Base-by-base conservation (phyloP, 495 filamentous ascomycete genomes). In the Neurospora africana region DNA sequence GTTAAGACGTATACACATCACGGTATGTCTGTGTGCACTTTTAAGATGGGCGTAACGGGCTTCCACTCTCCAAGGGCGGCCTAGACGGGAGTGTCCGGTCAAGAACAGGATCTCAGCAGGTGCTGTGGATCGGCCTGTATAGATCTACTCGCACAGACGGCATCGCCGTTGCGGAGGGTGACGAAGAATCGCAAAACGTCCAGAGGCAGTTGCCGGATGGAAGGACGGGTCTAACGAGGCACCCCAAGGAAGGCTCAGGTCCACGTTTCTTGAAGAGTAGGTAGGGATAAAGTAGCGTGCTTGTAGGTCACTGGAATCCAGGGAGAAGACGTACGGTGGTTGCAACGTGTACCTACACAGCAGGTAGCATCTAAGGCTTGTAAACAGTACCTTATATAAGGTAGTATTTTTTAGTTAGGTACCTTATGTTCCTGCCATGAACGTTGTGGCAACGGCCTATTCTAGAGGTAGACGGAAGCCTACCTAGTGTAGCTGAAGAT, bases 1-100 rank as follows among this genome's bases (percentile, higher is more conserved):
- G 35, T 41, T 41, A 61, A 30, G 38, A 38, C 23, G 27, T 35
- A 61, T 35, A 23, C 30, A 72, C 72, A 74, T 74, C 38, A 67
- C 72, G 72, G 53, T n/a, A 27, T 71, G 65, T 68, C 35, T n/a
- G 53, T 15, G 15, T 41, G 40, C 69, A 71, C 38, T 69, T 44
- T 37, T 35, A 7, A 47, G 39, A 37, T 53, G 53, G 53, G 53
- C 53, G 53, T 33, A 30, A 27, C 53, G 27, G 30, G 27, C 27
- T 65, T 7, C 27, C 53, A 23, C 47, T 53, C 47, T 53, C 53
- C 23, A 61, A 33, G 53, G 53, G 15, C 53, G 27, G 53, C 53
- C 53, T 61, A 61, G 53, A 61, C 23, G 53, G 17, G 27, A 61
- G 23, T 61, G 53, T 61, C 53, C 17, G 53, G 53, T 65, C 53